Base-by-base conservation (phyloP, 176 grass and related monocot genomes). In the Canna indica region DNA sequence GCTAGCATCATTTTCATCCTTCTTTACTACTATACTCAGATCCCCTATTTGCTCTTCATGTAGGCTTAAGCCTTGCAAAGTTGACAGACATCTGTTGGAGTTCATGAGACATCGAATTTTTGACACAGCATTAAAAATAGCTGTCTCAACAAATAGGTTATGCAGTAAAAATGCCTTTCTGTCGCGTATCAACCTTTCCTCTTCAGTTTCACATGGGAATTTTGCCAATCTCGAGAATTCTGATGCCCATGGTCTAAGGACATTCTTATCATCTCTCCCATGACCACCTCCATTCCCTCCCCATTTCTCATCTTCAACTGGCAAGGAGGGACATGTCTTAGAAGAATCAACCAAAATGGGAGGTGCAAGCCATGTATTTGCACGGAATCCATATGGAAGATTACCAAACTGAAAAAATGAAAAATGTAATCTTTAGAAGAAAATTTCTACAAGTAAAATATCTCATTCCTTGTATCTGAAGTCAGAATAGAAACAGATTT, bases 141-240 rank as follows among this genome's bases (percentile, higher is more conserved):
- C 80, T 71, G 90, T 90, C 67, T 99, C 88, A 14, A 90, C 86
- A 86, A 93, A 99, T 26, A 99, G n/a, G 18, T 79, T 90, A 61
- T 99, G 95, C 62, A 94, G 73, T 72, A 99, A 80, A 72, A 99
- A 99, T 82, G 95, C 95, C 68, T 94, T 99, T 72, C 90, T 86
- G 59, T 99, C 95, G 71, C 95, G 87, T 44, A 88, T 70, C 82
- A 88, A 65, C 75, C 95, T 85, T 48, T 94, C 95, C 63, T 99
- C 86, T 66, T 99, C 95, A 60, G 84, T 90, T 90, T 82, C 86
- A 73, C 90, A 94, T 59, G 86, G 82, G 68, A 90, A 84, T 46
- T 67, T 79, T 36, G 89, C 85, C 64, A 99, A 80, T 82, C 83
- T 64, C 47, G 81, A 85, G 76, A 99, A 94, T 7, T 99, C 95